Conservation (phyloP, 2,329 filamentous ascomycete species). For the Alternaria longipes region DNA sequence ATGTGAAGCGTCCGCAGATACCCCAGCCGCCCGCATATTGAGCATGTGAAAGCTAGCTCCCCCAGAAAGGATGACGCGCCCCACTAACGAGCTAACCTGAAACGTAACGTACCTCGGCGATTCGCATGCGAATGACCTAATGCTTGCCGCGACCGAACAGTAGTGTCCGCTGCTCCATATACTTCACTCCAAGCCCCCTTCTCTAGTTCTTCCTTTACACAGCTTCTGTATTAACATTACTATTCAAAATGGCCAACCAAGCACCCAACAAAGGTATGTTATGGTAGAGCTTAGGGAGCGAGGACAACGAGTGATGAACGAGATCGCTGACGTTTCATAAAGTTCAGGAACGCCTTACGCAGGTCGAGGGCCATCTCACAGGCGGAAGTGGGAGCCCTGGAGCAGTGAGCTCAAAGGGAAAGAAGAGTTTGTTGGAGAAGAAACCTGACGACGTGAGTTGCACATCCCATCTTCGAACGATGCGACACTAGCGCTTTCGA, state of each 20-base stretch:
- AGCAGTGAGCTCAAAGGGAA: conserved; percentile 48
- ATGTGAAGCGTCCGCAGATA: conserved; percentile 13
- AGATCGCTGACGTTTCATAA: conserved; percentile 18
- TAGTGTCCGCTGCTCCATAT: conserved; percentile 4
- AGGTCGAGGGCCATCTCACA: conserved; percentile 68
- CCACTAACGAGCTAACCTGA: conserved; percentile 23
- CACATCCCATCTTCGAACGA: neutral
- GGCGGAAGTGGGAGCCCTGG: conserved; percentile 36
- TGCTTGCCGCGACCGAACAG: conserved; percentile 5
- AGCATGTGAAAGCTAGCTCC: conserved; percentile 33
- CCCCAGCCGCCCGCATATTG: conserved; percentile 3
- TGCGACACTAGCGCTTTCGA: neutral
- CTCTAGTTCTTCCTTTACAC: conserved; percentile 10
- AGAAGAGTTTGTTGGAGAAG: conserved; percentile 59
- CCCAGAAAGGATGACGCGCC: conserved; percentile 26
- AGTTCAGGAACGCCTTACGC: conserved; percentile 68
- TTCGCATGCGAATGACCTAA: conserved; percentile 25
- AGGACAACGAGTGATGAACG: neutral
- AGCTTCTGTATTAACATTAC: conserved; percentile 4
- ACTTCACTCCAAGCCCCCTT: neutral
- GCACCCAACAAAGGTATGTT: conserved; percentile 39
- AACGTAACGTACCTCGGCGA: conserved; percentile 26
- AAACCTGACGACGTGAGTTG: conserved; percentile 64
- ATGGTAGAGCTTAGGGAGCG: neutral
- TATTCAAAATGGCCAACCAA: conserved; percentile 49